Base-by-base conservation (phyloP, 768 basidiomycete genomes). In the Suillus hirtellus region DNA sequence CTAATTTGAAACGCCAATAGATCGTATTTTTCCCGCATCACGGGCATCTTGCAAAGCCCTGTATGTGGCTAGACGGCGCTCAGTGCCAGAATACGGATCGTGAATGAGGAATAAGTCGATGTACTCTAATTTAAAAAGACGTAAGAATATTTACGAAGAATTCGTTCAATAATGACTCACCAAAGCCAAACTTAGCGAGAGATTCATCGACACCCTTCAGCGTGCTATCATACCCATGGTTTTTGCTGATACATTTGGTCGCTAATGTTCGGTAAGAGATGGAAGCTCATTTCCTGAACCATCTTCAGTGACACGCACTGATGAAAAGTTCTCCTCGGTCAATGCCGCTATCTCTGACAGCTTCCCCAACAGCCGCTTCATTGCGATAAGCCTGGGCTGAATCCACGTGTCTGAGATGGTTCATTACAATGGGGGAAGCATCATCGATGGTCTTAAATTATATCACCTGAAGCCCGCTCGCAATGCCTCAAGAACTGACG, bases 1-100 rank as follows among this genome's bases (percentile, higher is more conserved):
- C 90, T 87, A 95, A 75, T 95, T 95, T 1, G 90, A 93, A 8
- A 94, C 92, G 2, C 92, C 92, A n/a, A 92, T 84, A 5, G 81
- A 80, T 65, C 83, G 81, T 59, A 93, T 82, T 68, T 90, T 90
- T 3, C 92, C 91, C 3, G 76, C 82, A 35, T 77, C 70, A 65
- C 83, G 83, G n/a, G 84, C 82, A 42, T 88, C 86, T 6, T 86
- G 72, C 12, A 95, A 78, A 8, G 89, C 90, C 56, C 80, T 85
- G 77, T 89, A 94, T 0, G 90, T 88, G 24, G 79, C 83, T n/a
- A 93, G 76, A 21, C 93, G 87, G 35, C 78, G 79, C 63, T 86
- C 81, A 21, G 79, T 83, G 6, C 89, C 91, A 19, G 86, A 83
- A 7, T 80, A 74, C 0, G 93, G 87, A 64, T 89, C 87, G 66